Evolutionary conservation across 2,329 filamentous ascomycete genomes (phyloP), one percentile per base, ranked within the genome.

Genomic region (Nemania serpens): DNA sequence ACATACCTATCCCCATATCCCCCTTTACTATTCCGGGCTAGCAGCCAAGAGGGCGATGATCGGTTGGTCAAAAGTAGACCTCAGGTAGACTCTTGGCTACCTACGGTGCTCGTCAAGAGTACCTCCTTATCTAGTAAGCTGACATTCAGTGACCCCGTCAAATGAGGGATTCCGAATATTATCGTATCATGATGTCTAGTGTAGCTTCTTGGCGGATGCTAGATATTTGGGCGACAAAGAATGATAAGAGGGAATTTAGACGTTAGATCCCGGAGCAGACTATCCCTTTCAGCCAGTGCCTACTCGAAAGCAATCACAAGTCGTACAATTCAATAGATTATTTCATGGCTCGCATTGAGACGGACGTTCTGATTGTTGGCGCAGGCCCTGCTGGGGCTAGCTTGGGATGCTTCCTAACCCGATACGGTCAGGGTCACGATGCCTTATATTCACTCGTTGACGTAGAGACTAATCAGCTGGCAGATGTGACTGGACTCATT

Each of bases 361-460:
- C 58, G 3, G 61, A 64, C 22, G 42, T 61, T 33, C 51, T 64
- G 12, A 64, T 64, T 2, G 61, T 64, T n/a, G 58, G 61, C 22
- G 61, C 61, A 25, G 61, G 61, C 18, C 61, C 61, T 39, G 61
- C 61, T 11, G 61, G 61, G 18, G 58, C 61, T 6, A 61, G 58
- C 43, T 42, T 64, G 17, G 61, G 33, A 17, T 64, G 58, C 29
- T 64, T 64, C 10, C 37, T 64, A 4, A 52, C 53, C 18, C 55
- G 39, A 43, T 61, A 64, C 39, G 39, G 61, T 61, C 29, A 58
- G 61, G n/a, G 22, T 12, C 17, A 33, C 18, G 2, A 2, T 29
- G 22, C 7, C 18, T 15, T 12, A 13, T 18, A 18, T n/a, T 15
- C n/a, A 9, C n/a, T 18, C n/a, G 1, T 12, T 15, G 13, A 9